Evolutionary conservation across 2,329 filamentous ascomycete species (phyloP).

Genomic region (Botrytis hyacinthi): DNA sequence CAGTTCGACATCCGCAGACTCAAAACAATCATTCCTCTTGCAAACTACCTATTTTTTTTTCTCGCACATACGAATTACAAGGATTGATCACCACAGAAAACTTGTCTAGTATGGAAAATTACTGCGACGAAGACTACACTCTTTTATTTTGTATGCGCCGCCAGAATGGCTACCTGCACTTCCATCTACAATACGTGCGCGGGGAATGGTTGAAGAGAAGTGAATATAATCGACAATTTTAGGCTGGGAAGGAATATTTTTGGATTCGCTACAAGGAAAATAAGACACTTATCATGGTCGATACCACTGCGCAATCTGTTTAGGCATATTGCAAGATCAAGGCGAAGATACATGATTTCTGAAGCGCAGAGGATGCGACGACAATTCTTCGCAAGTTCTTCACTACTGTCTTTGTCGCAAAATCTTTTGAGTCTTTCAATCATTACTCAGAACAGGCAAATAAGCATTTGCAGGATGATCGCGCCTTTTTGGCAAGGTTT

Average conservation of each 20-base stretch:
- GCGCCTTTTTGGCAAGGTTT: neutral
- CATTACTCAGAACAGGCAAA: neutral
- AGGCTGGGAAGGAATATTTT: neutral
- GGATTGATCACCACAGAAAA: no score
- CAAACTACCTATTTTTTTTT: neutral
- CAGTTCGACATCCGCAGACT: neutral
- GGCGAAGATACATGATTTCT: neutral
- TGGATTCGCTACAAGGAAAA: neutral
- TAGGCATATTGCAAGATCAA: neutral
- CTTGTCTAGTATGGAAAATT: neutral
- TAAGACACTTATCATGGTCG: neutral
- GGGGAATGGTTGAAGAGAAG: neutral
- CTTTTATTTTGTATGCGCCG: no score
- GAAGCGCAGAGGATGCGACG: neutral
- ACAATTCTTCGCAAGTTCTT: neutral
- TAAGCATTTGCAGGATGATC: no score
- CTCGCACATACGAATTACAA: no score
- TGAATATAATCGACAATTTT: neutral
- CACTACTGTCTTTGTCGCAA: no score
- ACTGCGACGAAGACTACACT: neutral
- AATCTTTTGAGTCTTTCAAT: neutral
- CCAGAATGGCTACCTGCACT: neutral
- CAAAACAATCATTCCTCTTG: neutral
- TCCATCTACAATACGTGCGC: neutral
- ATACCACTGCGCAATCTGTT: neutral